Percentiles rank a stretch among this genome's conserved stretches.
These are phyloP conservation scores for Medicago arabica DNA, from an alignment of 306 rosid species.

Conservation along the genomic window DNA sequence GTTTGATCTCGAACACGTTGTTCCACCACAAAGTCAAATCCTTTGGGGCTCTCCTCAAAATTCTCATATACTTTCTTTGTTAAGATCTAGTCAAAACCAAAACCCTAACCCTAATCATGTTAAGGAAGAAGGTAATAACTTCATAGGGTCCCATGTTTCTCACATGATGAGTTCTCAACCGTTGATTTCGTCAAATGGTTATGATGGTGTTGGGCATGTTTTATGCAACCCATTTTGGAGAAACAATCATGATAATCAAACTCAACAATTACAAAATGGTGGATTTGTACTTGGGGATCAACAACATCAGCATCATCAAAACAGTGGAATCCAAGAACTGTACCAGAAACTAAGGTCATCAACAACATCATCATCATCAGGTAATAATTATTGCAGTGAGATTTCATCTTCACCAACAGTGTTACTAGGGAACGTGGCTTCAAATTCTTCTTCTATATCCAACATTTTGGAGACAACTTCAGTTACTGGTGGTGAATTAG, in stretches of 20 bases:
- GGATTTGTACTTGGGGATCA: slow-evolving; percentile 49
- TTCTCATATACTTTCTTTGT: slow-evolving; percentile 67
- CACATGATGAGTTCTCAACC: slow-evolving; percentile 59
- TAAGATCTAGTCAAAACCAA: slow-evolving; percentile 66
- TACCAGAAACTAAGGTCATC: slow-evolving; percentile 62
- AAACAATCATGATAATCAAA: slow-evolving; percentile 52
- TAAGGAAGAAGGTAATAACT: slow-evolving; percentile 59
- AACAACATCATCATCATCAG: slow-evolving; percentile 57
- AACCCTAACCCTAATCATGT: slow-evolving; percentile 62
- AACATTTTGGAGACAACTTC: slow-evolving; percentile 68
- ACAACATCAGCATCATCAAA: slow-evolving; percentile 42
- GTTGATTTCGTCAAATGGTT: slow-evolving; percentile 42
- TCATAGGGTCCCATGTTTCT: slow-evolving; percentile 51
- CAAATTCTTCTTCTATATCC: slow-evolving; percentile 57
- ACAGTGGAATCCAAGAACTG: slow-evolving; percentile 73
- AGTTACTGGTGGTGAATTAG: slow-evolving; percentile 65
- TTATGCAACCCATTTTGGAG: slow-evolving; percentile 77
- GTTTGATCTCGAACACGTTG: slow-evolving; percentile 48
- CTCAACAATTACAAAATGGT: slow-evolving; percentile 42
- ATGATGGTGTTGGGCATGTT: slow-evolving; percentile 61
- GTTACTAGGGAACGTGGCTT: slow-evolving; percentile 56
- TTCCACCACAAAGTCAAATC: slow-evolving; percentile 58
- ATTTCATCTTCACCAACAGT: slow-evolving; percentile 40
- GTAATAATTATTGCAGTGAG: slow-evolving; percentile 51
- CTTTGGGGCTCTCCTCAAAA: slow-evolving; percentile 94